Base-by-base conservation (phyloP, 345 rosid species). In the Lumnitzera racemosa region DNA sequence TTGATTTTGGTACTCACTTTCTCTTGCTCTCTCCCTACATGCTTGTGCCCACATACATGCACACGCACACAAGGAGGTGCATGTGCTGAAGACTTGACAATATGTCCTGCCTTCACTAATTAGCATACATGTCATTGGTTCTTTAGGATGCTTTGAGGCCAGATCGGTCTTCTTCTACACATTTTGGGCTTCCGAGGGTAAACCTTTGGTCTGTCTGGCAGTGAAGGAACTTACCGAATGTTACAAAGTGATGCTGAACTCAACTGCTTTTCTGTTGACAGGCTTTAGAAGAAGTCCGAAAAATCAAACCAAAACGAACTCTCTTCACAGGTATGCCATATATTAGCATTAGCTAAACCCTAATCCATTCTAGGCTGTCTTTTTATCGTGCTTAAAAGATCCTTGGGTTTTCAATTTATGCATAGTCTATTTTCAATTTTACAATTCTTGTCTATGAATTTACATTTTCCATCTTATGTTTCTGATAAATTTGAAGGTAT, bases 171-270 rank as follows among this genome's bases (percentile, higher is more conserved):
- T 89, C 96, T 55, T 59, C 94, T 58, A 89, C 94, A 4, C 96
- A 91, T 79, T 91, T 91, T 66, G 96, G 98, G 57, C 92, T 85
- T 61, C 95, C 98, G 41, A 80, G 84, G 92, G 98, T 91, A 83
- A 50, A 23, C 13, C 12, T 31, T 49, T 24, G 52, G 24, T 16
- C 23, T 62, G 25, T 31, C 41, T 16, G 49, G 12, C 15, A 50
- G 23, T 54, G 53, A 16, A 56, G 11, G 25, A 23, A 60, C 58
- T 25, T 10, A 60, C 57, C 49, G 16, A 47, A 52, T 50, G 12
- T 20, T 15, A 5, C 43, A 23, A 20, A 49, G 61, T 50, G 13
- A 47, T 13, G 50, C 47, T 53, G 46, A 36, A 25, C 12, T 29
- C 51, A 11, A 15, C 24, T 8, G 12, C 13, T 59, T 17, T 47